phyloP scores from a whole-genome alignment of 2,329 filamentous ascomycete species.

The Ceratocystis huliohia region DNA sequence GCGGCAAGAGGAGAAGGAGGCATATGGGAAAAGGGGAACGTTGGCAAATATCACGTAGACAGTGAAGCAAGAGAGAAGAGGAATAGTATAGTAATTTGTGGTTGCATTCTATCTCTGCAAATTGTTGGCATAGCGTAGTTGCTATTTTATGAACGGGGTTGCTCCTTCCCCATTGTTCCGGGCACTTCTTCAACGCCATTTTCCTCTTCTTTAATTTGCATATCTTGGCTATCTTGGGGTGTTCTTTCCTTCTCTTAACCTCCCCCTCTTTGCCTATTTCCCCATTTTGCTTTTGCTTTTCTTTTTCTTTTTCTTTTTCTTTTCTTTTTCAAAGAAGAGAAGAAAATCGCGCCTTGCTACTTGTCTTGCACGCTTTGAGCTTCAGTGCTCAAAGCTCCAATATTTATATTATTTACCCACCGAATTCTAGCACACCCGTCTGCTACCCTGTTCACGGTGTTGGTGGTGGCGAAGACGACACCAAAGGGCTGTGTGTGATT shows the following conservation, averaged over 20 bases:
- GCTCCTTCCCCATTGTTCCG: neutral
- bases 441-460: neutral
- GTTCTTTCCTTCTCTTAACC: neutral
- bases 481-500: neutral
- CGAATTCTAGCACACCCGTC: slow-evolving; percentile 5
- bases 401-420: slow-evolving; percentile 6
- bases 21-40: neutral
- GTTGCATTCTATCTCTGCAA: neutral
- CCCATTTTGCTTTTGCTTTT: neutral
- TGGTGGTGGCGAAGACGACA: neutral
- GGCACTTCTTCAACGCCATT: neutral
- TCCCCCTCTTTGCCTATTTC: neutral
- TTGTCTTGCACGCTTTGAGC: neutral
- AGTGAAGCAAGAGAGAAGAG: neutral
- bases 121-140: neutral
- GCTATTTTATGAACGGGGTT: neutral
- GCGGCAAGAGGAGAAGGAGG: neutral
- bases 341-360: neutral
- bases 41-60: neutral
- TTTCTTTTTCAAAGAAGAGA: neutral
- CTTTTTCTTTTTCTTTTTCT: neutral
- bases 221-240: neutral
- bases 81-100: neutral
- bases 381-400: neutral
- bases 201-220: neutral